Conservation (phyloP, 192 early-diverging fungal genomes). For the Pilaira anomala region DNA sequence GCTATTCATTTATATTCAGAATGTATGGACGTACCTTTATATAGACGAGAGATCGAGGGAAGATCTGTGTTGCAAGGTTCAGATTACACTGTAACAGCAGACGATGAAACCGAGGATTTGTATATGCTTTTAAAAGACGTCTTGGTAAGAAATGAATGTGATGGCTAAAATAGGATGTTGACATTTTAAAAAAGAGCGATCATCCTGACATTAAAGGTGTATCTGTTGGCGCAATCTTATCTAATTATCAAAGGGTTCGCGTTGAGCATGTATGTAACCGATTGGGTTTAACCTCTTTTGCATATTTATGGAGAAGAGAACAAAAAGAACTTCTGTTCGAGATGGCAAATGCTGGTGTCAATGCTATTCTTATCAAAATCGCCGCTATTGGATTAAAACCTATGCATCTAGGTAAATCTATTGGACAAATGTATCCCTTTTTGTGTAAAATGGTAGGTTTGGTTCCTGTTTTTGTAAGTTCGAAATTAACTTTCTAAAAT, state of each 20-base stretch:
- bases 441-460: constrained; percentile 61
- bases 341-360: constrained; percentile 76
- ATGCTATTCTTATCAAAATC: constrained; percentile 91
- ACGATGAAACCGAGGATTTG: constrained; percentile 96
- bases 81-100: constrained; percentile 62
- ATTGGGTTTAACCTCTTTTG: constrained; percentile 76
- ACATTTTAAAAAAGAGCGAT: constrained; percentile 25
- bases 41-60: constrained; percentile 71
- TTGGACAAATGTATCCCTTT: constrained; percentile 74
- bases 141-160: constrained; percentile 42
- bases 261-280: constrained; percentile 93
- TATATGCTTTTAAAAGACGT: constrained; percentile 68
- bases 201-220: constrained; percentile 85
- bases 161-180: background rate
- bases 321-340: constrained; percentile 79
- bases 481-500: background rate
- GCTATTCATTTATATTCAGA: constrained; percentile 79
- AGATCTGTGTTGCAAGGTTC: constrained; percentile 57
- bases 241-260: constrained; percentile 95
- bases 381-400: constrained; percentile 79
- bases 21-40: constrained; percentile 85
- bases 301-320: constrained; percentile 89
- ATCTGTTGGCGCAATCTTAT: constrained; percentile 93
- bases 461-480: background rate
- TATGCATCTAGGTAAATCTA: constrained; percentile 73